Percentiles rank a stretch among this genome's conserved stretches.
phyloP scores from a whole-genome alignment of 2,329 filamentous ascomycete species.

The Botrytis aclada region DNA sequence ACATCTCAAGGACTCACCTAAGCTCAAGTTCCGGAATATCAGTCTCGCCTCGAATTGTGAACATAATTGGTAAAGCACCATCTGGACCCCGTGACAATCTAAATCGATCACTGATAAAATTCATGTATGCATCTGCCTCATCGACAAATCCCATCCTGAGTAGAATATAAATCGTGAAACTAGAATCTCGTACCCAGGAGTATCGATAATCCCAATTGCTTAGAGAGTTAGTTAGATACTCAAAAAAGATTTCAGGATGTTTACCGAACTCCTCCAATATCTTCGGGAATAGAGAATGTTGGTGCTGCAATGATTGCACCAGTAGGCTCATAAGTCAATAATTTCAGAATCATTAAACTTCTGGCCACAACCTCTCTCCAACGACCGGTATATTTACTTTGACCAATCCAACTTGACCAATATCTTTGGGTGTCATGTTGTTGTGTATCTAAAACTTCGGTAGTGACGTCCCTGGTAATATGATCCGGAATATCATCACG shows the following conservation, averaged over 20 bases:
- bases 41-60: slow-evolving; percentile 71
- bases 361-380: slow-evolving; percentile 70
- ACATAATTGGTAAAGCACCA: slow-evolving; percentile 74
- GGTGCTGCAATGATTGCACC: slow-evolving; percentile 74
- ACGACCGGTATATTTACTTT: slow-evolving; percentile 67
- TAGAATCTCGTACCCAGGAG: slow-evolving; percentile 74
- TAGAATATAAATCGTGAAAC: slow-evolving; percentile 75
- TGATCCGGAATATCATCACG: slow-evolving; percentile 59
- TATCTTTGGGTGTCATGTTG: slow-evolving; percentile 69
- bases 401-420: slow-evolving; percentile 71
- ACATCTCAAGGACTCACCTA: slow-evolving; percentile 30
- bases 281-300: slow-evolving; percentile 74
- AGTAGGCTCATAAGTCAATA: slow-evolving; percentile 75
- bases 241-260: slow-evolving; percentile 7
- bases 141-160: slow-evolving; percentile 71
- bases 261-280: slow-evolving; percentile 60
- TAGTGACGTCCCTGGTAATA: slow-evolving; percentile 56
- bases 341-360: slow-evolving; percentile 71
- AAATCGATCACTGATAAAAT: slow-evolving; percentile 72
- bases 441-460: slow-evolving; percentile 54
- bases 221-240: slow-evolving; percentile 9
- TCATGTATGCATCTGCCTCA: slow-evolving; percentile 76
- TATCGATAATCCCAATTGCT: slow-evolving; percentile 72
- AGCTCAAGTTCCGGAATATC: slow-evolving; percentile 71
- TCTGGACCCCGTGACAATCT: slow-evolving; percentile 57